Base-by-base conservation (phyloP, 306 rosid species). In the Aeschynomene evenia region DNA sequence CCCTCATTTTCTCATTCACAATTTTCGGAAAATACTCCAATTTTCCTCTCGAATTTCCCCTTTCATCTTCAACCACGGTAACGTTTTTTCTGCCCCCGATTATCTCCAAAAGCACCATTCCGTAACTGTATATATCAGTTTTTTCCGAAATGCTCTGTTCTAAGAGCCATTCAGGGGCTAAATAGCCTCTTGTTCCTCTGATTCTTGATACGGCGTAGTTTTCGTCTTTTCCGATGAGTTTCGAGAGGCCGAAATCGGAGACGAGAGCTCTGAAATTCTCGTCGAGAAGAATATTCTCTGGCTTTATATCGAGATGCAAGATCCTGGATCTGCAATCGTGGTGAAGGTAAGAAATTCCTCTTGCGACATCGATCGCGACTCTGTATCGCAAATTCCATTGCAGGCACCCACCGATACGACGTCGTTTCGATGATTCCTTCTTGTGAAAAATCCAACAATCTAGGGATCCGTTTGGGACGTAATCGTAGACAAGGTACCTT, bases 161-260 rank as follows among this genome's bases (percentile, higher is more conserved):
- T 14, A 94, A 77, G 0, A 94, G 59, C 98, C 98, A 94, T 20
- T 94, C 98, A 6, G 98, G 98, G 4, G 98, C 98, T 8, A 94
- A 73, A 67, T 94, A 94, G 1, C 98, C 97, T 76, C 83, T 85
- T 2, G 98, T 94, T 10, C 98, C 98, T 16, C 97, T 76, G 7
- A 94, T 74, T 5, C 89, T 86, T 4, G 91, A 88, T 64, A 94
- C 49, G 4, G 90, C 72, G 29, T 77, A 70, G 28, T 96, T 94
- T 60, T 77, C 88, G 7, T 90, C 96, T 51, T 80, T 86, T 2
- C 96, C 85, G 62, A 94, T 68, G 4, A 94, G 88, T 69, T 84
- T 94, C 1, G 98, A 88, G n/a, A 94, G 81, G 23, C 98, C 98
- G 11, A 94, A 94, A 71, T 94, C 98, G 0, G 88, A 15, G 1